A percentile compares a stretch with the other conserved stretches of the same genome.
phyloP scores from a whole-genome alignment of 148 eudicot genomes.

The Rheum nobile region DNA sequence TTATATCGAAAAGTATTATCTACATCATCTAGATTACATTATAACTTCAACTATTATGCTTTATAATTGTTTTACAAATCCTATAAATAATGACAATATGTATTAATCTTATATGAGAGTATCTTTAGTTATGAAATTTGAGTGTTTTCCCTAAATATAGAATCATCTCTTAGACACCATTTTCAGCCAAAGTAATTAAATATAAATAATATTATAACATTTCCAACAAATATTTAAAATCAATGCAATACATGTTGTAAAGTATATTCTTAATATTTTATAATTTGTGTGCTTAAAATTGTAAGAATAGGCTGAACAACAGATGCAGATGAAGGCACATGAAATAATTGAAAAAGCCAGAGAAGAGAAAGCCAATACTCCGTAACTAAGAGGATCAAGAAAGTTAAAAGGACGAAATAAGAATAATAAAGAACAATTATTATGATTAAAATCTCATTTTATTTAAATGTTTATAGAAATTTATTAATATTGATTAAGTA shows the following conservation, averaged over 20 bases:
- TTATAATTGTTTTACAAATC: too few species aligned
- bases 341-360: neutral
- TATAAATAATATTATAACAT: too few species aligned
- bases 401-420: neutral
- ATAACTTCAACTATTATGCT: neutral
- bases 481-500: too few species aligned
- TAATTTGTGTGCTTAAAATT: neutral
- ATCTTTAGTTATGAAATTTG: too few species aligned
- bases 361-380: neutral
- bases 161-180: too few species aligned
- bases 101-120: too few species aligned
- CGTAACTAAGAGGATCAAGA: neutral
- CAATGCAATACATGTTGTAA: neutral
- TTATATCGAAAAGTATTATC: neutral
- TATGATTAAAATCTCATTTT: neutral
- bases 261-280: neutral
- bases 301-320: neutral
- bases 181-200: too few species aligned
- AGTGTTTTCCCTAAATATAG: too few species aligned
- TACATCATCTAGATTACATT: neutral
- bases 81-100: too few species aligned
- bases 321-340: neutral
- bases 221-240: too few species aligned
- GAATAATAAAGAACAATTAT: neutral
- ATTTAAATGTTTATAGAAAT: too few species aligned